phyloP scores from a whole-genome alignment of 2,329 filamentous ascomycete genomes.

The Bertia moriformis region DNA sequence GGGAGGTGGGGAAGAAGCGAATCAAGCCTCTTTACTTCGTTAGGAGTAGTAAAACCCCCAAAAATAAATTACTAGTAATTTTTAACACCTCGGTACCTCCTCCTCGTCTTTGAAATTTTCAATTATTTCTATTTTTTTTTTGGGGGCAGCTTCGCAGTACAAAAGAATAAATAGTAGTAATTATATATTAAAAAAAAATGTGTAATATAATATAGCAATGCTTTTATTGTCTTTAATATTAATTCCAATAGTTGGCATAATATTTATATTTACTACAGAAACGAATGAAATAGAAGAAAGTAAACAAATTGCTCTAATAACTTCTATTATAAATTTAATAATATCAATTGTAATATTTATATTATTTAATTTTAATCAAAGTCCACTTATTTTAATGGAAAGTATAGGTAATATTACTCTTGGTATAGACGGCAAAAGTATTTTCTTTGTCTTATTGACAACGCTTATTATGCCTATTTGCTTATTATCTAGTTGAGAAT shows the following conservation, averaged over 20 bases:
- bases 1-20: too few species aligned
- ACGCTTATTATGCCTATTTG: neutral
- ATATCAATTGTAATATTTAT: conserved; percentile 1
- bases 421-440: neutral
- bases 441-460: conserved; percentile 1
- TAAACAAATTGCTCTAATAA: conserved; percentile 3
- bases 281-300: neutral
- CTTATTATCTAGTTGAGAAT: conserved; percentile 1
- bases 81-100: too few species aligned
- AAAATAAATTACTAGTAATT: too few species aligned
- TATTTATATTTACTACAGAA: neutral
- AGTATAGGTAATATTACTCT: neutral
- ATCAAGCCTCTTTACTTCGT: too few species aligned
- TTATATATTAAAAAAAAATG: conserved; percentile 1
- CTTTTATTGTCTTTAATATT: neutral
- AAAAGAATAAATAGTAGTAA: neutral
- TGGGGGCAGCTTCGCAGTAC: too few species aligned
- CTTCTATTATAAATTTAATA: conserved; percentile 1
- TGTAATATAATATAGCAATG: conserved; percentile 2
- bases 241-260: neutral
- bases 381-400: conserved; percentile 1
- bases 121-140: too few species aligned
- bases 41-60: too few species aligned
- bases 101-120: too few species aligned
- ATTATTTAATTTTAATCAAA: conserved; percentile 2